A percentile compares a stretch with the other conserved stretches of the same genome.
Evolutionary conservation across 768 basidiomycete genomes (phyloP).

Genomic region (Naematelia encephala): DNA sequence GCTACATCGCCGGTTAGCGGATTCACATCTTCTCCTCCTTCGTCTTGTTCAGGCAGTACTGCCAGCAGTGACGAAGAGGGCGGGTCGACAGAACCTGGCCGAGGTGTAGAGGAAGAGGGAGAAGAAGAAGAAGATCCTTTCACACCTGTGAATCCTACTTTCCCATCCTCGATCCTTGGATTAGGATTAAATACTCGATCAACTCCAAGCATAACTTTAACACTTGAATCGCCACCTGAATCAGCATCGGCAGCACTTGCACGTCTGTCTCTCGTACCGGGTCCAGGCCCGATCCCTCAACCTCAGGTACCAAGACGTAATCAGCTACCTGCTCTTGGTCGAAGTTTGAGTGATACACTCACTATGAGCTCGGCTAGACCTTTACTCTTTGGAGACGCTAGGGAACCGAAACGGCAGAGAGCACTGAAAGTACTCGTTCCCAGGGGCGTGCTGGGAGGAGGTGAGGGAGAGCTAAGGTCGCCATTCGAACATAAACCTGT

Average conservation of each 20-base stretch:
- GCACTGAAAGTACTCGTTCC: conserved; percentile 7
- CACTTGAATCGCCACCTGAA: conserved; percentile 7
- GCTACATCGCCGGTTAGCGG: not conserved
- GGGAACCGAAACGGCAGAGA: not conserved
- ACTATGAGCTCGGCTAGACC: not conserved
- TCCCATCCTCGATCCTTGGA: conserved; percentile 2
- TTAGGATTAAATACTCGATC: not conserved
- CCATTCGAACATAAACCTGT: conserved; percentile 17
- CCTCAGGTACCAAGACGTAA: not conserved
- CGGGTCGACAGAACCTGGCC: not conserved
- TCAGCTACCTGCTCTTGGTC: not conserved
- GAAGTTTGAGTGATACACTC: not conserved
- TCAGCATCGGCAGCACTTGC: not conserved
- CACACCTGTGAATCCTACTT: conserved; percentile 13
- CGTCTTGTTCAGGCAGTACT: not conserved
- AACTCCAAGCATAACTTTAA: conserved; percentile 16
- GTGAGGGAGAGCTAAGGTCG: conserved; percentile 8
- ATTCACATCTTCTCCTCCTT: not conserved
- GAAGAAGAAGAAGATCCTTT: conserved; percentile 8
- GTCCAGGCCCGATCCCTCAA: too few species aligned
- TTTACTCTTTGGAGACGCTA: not conserved
- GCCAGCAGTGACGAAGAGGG: not conserved
- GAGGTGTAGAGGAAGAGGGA: not conserved
- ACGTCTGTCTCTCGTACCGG: not conserved
- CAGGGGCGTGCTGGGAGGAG: not conserved